Conservation (phyloP, 106 monocot species). For the Vanilla planifolia region DNA sequence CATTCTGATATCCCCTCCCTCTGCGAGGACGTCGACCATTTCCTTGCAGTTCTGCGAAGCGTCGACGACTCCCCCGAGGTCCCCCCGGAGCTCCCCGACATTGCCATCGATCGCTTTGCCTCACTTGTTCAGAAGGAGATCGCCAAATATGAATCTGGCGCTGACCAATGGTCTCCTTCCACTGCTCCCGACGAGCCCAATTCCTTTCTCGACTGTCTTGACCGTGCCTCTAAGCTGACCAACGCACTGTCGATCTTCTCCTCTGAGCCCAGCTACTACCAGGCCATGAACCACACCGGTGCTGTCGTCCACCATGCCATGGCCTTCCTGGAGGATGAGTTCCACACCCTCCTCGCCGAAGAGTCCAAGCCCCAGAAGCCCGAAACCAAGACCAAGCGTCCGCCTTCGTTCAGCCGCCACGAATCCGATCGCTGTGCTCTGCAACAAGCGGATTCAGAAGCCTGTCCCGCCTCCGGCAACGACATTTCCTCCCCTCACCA, state of each 20-base stretch:
- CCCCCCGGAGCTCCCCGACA: slow-evolving; percentile 15
- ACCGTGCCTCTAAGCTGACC: slow-evolving; percentile 22
- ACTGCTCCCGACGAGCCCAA: not conserved
- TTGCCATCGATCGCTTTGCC: slow-evolving; percentile 15
- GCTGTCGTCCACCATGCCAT: slow-evolving; percentile 37
- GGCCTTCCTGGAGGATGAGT: slow-evolving; percentile 61
- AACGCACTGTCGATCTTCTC: slow-evolving; percentile 12
- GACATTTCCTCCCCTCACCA: not conserved
- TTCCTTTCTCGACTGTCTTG: slow-evolving; percentile 29
- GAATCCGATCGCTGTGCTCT: not conserved
- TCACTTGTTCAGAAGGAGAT: slow-evolving; percentile 28
- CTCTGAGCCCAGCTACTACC: slow-evolving; percentile 7
- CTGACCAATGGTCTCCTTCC: not conserved
- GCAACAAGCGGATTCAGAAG: not conserved
- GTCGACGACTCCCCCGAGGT: not conserved
- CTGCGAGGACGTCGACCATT: slow-evolving; percentile 25
- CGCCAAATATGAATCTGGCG: slow-evolving; percentile 12
- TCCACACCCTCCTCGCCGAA: slow-evolving; percentile 37
- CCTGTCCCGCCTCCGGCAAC: not conserved
- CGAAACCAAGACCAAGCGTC: slow-evolving; percentile 7
- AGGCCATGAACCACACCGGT: slow-evolving; percentile 10
- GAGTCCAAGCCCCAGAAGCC: not conserved
- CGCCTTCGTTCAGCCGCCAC: slow-evolving; percentile 4
- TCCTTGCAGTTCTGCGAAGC: slow-evolving; percentile 10
- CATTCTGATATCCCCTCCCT: slow-evolving; percentile 4